phyloP scores from a whole-genome alignment of 805 yeast species.

The Wickerhamomyces kurtzmanii region DNA sequence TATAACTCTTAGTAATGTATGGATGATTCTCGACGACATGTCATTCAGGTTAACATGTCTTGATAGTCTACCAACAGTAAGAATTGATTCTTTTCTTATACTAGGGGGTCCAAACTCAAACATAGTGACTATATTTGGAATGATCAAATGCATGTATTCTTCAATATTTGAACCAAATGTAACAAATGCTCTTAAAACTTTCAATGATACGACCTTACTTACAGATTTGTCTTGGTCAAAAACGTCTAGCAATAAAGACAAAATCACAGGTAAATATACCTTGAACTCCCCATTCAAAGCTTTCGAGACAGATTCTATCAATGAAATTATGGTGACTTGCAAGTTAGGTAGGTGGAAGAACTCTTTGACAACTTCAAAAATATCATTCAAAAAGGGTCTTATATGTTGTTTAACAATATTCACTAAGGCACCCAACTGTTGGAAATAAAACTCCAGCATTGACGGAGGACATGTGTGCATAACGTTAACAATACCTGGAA shows the following conservation, averaged over 20 bases:
- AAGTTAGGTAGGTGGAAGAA: conserved; percentile 54
- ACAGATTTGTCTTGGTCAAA: conserved; percentile 64
- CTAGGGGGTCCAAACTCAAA: conserved; percentile 59
- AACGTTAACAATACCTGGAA: conserved; percentile 80
- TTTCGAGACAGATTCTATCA: conserved; percentile 75
- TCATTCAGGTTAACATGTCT: conserved; percentile 67
- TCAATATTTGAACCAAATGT: conserved; percentile 83
- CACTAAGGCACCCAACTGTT: conserved; percentile 74
- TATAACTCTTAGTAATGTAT: conserved; percentile 71
- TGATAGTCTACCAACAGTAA: conserved; percentile 74
- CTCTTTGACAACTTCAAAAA: conserved; percentile 67
- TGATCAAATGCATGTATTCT: conserved; percentile 75
- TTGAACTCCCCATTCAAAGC: conserved; percentile 93
- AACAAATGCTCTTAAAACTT: conserved; percentile 75
- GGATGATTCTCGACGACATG: conserved; percentile 85
- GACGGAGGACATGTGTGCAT: conserved; percentile 75
- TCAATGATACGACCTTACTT: conserved; percentile 50
- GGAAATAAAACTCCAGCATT: conserved; percentile 79
- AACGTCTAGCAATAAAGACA: conserved; percentile 67
- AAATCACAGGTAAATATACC: conserved; percentile 64
- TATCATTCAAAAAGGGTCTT: conserved; percentile 67
- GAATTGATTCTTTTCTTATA: conserved; percentile 66
- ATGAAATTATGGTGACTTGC: conserved; percentile 69
- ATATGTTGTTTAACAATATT: conserved; percentile 84
- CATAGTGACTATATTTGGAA: conserved; percentile 78